These are phyloP conservation scores for Eimeria sp. DNA, from an alignment of 169 alveolate genomes.

Conservation along the genomic window DNA sequence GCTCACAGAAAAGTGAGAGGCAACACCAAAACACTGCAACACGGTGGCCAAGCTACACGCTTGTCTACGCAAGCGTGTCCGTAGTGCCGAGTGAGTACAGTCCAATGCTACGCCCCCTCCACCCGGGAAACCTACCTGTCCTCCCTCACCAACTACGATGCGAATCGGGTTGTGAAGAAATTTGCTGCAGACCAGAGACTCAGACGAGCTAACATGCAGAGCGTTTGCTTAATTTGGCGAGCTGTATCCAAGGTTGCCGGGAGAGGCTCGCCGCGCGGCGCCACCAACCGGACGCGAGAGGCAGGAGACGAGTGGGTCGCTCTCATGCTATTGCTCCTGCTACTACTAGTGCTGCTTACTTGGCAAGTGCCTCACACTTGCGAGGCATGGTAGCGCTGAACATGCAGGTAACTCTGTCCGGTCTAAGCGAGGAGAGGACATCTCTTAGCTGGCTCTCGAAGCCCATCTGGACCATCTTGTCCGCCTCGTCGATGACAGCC, in stretches of 20 bases:
- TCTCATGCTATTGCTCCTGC: neutral
- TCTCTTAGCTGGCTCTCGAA: slow-evolving; percentile 71
- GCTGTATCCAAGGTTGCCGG: neutral
- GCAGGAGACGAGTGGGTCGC: neutral
- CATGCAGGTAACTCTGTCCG: slow-evolving; percentile 77
- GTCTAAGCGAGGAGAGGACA: slow-evolving; percentile 56
- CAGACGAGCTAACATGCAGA: neutral
- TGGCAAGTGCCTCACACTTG: slow-evolving; percentile 76
- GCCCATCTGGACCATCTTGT: slow-evolving; percentile 81
- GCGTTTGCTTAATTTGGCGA: neutral
- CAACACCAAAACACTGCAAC: neutral
- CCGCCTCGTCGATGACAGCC: slow-evolving; percentile 84
- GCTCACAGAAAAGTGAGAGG: neutral
- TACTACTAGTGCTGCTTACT: slow-evolving; percentile 28
- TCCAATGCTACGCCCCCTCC: neutral
- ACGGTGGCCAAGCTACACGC: neutral
- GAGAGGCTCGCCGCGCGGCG: neutral
- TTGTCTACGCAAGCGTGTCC: neutral
- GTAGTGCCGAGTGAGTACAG: neutral
- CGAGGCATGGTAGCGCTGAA: slow-evolving; percentile 81
- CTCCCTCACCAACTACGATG: slow-evolving; percentile 78
- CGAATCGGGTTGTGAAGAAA: slow-evolving; percentile 78
- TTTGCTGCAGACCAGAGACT: slow-evolving; percentile 45
- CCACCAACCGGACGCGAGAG: neutral
- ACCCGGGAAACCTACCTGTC: slow-evolving; percentile 68